Base-by-base conservation (phyloP, 129 eudicot genomes). In the Escallonia rubra region DNA sequence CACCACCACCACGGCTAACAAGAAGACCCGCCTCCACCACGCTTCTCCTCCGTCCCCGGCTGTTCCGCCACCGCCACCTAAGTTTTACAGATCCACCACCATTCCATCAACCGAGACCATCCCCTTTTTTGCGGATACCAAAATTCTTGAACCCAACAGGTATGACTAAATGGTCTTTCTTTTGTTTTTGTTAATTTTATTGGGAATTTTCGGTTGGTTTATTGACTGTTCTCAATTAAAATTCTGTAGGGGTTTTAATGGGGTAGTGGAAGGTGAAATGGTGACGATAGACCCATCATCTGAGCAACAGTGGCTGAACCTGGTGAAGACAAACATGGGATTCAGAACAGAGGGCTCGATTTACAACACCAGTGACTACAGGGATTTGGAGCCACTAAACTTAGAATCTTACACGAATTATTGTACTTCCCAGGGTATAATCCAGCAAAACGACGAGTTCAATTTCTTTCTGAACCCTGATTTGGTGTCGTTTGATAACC, bases 221-320 rank as follows among this genome's bases (percentile, higher is more conserved):
- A 12, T 65, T 11, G 43, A 48, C 34, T 56, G 52, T 41, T 46
- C 2, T 59, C 8, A 39, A 23, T 23, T 23, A 23, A 23, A 23
- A 23, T 63, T 15, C 16, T 69, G 49, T 52, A 84, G 89, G 76
- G 80, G 71, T 70, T 67, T 63, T 52, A 76, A 72, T 66, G 74
- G 80, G 83, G 65, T 63, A 63, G 65, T 56, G 74, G 81, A 76
- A 39, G 57, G 76, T 16, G 78, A 70, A 44, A 53, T 75, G 69
- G 63, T 68, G 38, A 41, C 65, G 23, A 62, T 54, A 66, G 64
- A 64, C 50, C 40, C 58, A 15, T 23, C 34, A 23, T 64, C 50
- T 14, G 83, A 70, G 51, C 84, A 68, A 70, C 81, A 74, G 81
- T 81, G 84, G 86, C 74, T 63, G 39, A 72, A 74, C 38, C 39